A percentile compares a stretch with the other conserved stretches of the same genome.
Conservation (phyloP, 1,284 basidiomycete genomes). For the Entoloma clypeatum region DNA sequence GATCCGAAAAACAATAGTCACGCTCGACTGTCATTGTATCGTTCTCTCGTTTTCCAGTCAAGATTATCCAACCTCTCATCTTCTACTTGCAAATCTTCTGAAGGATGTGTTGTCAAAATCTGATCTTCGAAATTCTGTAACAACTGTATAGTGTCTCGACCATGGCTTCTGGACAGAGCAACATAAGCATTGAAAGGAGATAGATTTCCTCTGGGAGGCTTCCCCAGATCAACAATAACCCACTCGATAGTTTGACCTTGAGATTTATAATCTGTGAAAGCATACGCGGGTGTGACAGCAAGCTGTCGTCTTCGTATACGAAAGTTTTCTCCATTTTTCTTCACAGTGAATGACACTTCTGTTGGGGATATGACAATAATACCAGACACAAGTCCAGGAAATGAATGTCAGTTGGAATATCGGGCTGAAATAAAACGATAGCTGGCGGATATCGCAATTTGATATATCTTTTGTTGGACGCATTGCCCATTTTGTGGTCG, state of each 20-base stretch:
- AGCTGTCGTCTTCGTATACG: constrained; percentile 1
- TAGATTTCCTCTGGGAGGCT: constrained; percentile 7
- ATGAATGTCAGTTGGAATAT: neutral
- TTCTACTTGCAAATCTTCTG: neutral
- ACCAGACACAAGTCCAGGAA: constrained; percentile 2
- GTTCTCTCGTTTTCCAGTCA: too few species aligned
- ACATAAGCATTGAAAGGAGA: constrained; percentile 3
- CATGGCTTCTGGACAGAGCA: neutral
- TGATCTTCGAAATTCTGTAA: neutral
- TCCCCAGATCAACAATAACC: constrained; percentile 7
- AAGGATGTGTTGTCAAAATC: neutral
- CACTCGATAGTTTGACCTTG: constrained; percentile 7
- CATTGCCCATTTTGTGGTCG: neutral
- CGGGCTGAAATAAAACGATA: constrained; percentile 1
- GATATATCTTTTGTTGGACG: too few species aligned
- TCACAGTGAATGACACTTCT: neutral
- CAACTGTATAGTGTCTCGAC: neutral
- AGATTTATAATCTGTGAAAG: constrained; percentile 12
- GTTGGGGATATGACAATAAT: constrained; percentile 7
- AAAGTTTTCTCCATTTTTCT: neutral
- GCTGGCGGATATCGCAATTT: constrained; percentile 5
- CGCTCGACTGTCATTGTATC: too few species aligned
- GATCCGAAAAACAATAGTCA: too few species aligned
- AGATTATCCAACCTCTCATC: too few species aligned
- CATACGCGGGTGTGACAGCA: constrained; percentile 6